Evolutionary conservation across 1,284 basidiomycete species (phyloP).

Genomic region (Microbotryum saponariae): DNA sequence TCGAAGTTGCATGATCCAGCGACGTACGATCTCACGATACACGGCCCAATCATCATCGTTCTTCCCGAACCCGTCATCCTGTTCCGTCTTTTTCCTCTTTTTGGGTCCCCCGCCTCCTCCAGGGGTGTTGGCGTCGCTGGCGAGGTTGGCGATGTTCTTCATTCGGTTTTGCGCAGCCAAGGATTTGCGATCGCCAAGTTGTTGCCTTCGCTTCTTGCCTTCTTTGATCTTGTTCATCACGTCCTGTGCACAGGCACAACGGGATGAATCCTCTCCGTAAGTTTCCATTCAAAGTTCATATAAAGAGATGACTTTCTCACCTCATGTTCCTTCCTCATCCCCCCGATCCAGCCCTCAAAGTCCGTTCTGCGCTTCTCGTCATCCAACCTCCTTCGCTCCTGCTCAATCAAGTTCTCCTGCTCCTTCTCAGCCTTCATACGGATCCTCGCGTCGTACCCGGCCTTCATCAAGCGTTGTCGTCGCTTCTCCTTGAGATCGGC

Average conservation of each 20-base stretch:
- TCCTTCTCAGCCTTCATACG: slow-evolving; percentile 83
- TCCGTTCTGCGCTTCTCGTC: slow-evolving; percentile 69
- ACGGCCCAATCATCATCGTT: slow-evolving; percentile 97
- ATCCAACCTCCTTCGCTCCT: slow-evolving; percentile 58
- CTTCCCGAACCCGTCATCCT: slow-evolving; percentile 87
- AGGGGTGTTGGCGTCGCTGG: slow-evolving; percentile 61
- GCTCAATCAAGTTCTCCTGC: slow-evolving; percentile 59
- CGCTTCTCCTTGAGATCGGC: slow-evolving; percentile 91
- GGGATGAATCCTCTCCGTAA: background rate
- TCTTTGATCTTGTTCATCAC: slow-evolving; percentile 81
- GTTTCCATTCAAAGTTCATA: background rate
- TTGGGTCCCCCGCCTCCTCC: slow-evolving; percentile 58
- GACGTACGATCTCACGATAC: slow-evolving; percentile 83
- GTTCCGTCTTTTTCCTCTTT: slow-evolving; percentile 49
- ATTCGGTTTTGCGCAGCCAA: slow-evolving; percentile 91
- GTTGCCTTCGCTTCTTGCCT: slow-evolving; percentile 68
- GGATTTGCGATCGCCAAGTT: slow-evolving; percentile 83
- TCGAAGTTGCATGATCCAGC: background rate
- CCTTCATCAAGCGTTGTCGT: slow-evolving; percentile 85
- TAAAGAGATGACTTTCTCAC: slow-evolving; percentile 43
- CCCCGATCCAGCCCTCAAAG: slow-evolving; percentile 61
- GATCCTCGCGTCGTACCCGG: slow-evolving; percentile 84
- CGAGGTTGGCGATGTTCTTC: slow-evolving; percentile 91
- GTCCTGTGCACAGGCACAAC: slow-evolving; percentile 45
- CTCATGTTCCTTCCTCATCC: slow-evolving; percentile 67